Evolutionary conservation across 2,329 filamentous ascomycete species (phyloP).

Genomic region (Pseudophaeomoniella oleicola): DNA sequence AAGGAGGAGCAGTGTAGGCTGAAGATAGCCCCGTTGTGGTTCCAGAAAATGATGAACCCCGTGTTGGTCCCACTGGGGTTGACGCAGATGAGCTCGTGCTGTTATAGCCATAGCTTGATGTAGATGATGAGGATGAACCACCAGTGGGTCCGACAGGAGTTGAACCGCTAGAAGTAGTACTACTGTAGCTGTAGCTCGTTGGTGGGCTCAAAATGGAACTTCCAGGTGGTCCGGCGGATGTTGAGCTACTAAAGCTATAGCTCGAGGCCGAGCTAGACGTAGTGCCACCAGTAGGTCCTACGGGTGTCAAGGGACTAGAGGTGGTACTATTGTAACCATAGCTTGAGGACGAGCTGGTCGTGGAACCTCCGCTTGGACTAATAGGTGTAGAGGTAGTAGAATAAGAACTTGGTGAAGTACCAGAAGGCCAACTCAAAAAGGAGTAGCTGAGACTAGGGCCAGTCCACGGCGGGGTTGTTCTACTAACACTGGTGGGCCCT

Average conservation of each 20-base stretch:
- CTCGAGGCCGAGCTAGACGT: not conserved
- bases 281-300: not conserved
- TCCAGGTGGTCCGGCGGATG: not conserved
- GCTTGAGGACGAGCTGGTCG: not conserved
- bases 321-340: not conserved
- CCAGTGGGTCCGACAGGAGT: not conserved
- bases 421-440: no score
- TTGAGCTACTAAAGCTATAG: not conserved
- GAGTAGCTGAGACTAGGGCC: no score
- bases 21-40: no score
- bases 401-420: no score
- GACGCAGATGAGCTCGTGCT: no score
- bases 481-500: no score
- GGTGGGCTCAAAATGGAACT: no score
- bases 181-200: not conserved
- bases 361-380: no score
- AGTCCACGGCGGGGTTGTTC: no score
- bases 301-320: not conserved
- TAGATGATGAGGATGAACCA: not conserved
- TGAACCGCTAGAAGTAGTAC: not conserved
- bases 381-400: no score
- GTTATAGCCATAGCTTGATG: not conserved
- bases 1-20: no score
- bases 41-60: not conserved
- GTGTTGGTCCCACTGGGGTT: not conserved